Evolutionary conservation across 768 basidiomycete genomes (phyloP), one percentile per base, ranked within the genome.

Genomic region (Xerocomellus dryophilus): DNA sequence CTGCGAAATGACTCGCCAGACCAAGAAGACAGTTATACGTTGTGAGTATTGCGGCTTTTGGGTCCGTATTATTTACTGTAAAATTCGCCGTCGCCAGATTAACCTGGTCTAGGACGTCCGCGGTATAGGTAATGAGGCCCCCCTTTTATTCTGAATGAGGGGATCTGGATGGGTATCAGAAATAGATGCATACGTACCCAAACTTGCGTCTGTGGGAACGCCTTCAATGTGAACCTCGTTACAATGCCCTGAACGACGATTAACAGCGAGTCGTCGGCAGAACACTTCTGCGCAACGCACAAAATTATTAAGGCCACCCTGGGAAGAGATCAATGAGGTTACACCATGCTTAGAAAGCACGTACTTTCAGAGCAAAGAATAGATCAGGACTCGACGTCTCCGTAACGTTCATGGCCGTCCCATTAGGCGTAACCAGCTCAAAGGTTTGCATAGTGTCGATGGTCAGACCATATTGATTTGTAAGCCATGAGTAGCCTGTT

Each of bases 251-350:
- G 36, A 14, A 35, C 5, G 1, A 12, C 7, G 27, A 27, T 53
- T 6, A 52, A 7, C 21, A 25, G 20, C n/a, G 7, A 35, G 23
- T 42, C 7, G 1, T 17, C 3, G 2, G 7, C 6, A 34, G 20
- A 51, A 18, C 2, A 9, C 32, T 23, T 18, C 18, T 12, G 47
- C 67, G 9, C 41, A 77, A 48, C 67, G 9, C 41, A 77, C 77
- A 53, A 83, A 85, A 56, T 86, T 87, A 57, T 87, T 85, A 58
- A 74, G 64, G 10, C 84, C 84, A 31, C 85, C 85, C 81, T 84
- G 49, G 4, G 1, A 20, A 32, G 11, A 18, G 15, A 47, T 41
- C 6, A 47, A 47, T 17, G 11, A 53, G 18, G 7, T 11, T 17
- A 42, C 11, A 0, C 6, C 36, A 46, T 32, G 5, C 7, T 34